Percentiles rank a stretch among this genome's conserved stretches.
These are phyloP conservation scores for Alternaria gaisen DNA, from an alignment of 2,329 filamentous ascomycete species.

Conservation along the genomic window DNA sequence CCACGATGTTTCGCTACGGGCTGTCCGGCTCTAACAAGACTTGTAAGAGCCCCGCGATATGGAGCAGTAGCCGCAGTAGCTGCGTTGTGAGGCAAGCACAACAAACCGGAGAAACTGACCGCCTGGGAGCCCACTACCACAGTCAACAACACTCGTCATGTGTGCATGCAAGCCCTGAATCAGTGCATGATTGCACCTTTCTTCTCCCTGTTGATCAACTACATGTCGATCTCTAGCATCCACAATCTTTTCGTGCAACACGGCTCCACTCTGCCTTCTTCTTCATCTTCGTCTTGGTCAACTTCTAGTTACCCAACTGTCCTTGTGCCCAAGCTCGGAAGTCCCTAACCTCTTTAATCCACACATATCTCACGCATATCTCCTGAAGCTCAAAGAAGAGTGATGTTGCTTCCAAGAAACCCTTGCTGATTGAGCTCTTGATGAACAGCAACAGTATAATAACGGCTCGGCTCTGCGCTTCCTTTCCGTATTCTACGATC, in stretches of 20 bases:
- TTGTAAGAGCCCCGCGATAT: not conserved
- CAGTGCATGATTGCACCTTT: not conserved
- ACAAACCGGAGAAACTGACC: not conserved
- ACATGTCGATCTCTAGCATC: not conserved
- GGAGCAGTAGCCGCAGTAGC: not conserved
- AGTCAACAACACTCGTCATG: not conserved
- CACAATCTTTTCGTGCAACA: not conserved
- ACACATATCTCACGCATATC: slow-evolving; percentile 52
- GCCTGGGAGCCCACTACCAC: not conserved
- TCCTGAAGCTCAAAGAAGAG: slow-evolving; percentile 53
- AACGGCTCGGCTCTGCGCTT: slow-evolving; percentile 49
- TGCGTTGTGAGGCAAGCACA: slow-evolving; percentile 5
- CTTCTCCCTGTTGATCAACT: not conserved
- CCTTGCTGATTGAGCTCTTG: slow-evolving; percentile 49
- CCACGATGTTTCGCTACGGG: slow-evolving; percentile 4
- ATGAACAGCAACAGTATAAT: slow-evolving; percentile 51
- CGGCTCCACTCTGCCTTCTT: not conserved
- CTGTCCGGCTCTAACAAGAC: not conserved
- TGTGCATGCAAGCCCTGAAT: not conserved
- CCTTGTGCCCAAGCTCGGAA: slow-evolving; percentile 43
- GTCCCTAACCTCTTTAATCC: slow-evolving; percentile 53
- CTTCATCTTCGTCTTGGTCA: not conserved
- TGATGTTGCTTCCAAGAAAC: slow-evolving; percentile 38
- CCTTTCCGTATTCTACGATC: slow-evolving; percentile 39
- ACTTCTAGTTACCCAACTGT: slow-evolving; percentile 21